Conservation (phyloP, 2,329 filamentous ascomycete species). For the Exserohilum rostratum region DNA sequence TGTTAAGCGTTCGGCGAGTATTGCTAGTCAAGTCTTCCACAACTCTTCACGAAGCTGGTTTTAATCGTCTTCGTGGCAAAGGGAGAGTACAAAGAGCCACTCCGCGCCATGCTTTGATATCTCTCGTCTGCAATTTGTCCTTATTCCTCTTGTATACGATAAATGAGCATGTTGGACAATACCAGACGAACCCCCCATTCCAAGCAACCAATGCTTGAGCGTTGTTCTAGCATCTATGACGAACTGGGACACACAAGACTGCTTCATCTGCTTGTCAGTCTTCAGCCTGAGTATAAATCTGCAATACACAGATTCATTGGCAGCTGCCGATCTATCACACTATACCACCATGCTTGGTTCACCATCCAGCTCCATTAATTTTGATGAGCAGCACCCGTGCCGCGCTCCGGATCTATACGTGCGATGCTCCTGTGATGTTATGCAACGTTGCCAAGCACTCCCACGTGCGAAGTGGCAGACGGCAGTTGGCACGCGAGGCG, state of each 20-base stretch:
- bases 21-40: conserved; percentile 5
- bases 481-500: conserved; percentile 23
- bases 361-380: conserved; percentile 27
- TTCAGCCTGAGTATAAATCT: conserved; percentile 35
- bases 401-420: conserved; percentile 26
- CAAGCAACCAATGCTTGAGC: conserved; percentile 29
- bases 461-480: conserved; percentile 8
- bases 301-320: conserved; percentile 22
- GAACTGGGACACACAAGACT: conserved; percentile 22
- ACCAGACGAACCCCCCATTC: conserved; percentile 11
- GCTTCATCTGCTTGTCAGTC: conserved; percentile 25
- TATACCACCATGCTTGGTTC: conserved; percentile 19
- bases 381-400: conserved; percentile 27
- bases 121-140: conserved; percentile 25
- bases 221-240: conserved; percentile 27
- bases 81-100: conserved; percentile 15
- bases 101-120: conserved; percentile 16
- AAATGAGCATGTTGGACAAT: conserved; percentile 32
- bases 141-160: conserved; percentile 31
- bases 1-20: conserved; percentile 8
- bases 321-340: conserved; percentile 10
- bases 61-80: conserved; percentile 16
- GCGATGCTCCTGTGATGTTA: conserved; percentile 17
- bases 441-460: conserved; percentile 7
- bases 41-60: conserved; percentile 32